A percentile compares a stretch with the other conserved stretches of the same genome.
Conservation (phyloP, 768 basidiomycete genomes). For the Lactarius vividus region DNA sequence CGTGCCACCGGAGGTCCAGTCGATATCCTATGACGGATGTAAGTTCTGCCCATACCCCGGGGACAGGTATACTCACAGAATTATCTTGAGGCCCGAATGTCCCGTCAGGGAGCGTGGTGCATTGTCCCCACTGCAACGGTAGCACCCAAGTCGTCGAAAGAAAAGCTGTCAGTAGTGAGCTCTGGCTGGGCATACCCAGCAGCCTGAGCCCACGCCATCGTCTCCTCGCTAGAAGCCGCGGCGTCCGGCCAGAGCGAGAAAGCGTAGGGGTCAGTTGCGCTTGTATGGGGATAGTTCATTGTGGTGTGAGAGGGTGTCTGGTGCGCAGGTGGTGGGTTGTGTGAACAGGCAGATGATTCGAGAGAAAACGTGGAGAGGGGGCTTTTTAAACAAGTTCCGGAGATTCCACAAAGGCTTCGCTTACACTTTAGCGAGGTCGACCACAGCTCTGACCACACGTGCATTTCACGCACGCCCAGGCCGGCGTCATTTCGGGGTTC, state of each 20-base stretch:
- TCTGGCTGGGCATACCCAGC: not conserved
- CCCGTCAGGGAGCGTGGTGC: not conserved
- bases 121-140: not conserved
- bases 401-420: not conserved
- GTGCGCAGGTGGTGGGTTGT: not conserved
- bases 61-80: not conserved
- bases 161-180: not conserved
- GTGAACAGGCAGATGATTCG: not conserved
- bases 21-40: not conserved
- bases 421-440: not conserved
- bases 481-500: not conserved
- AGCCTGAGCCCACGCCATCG: not conserved
- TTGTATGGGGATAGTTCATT: not conserved
- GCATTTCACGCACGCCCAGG: not conserved
- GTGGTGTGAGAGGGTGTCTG: not conserved
- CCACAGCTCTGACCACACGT: constrained; percentile 1
- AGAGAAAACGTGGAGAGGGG: not conserved
- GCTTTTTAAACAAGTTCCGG: not conserved
- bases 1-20: not conserved
- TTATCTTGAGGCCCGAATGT: not conserved
- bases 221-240: not conserved
- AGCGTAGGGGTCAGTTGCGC: not conserved
- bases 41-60: not conserved
- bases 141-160: not conserved
- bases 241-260: not conserved